These are phyloP conservation scores for Vararia minispora DNA, from an alignment of 768 basidiomycete genomes.

Conservation along the genomic window DNA sequence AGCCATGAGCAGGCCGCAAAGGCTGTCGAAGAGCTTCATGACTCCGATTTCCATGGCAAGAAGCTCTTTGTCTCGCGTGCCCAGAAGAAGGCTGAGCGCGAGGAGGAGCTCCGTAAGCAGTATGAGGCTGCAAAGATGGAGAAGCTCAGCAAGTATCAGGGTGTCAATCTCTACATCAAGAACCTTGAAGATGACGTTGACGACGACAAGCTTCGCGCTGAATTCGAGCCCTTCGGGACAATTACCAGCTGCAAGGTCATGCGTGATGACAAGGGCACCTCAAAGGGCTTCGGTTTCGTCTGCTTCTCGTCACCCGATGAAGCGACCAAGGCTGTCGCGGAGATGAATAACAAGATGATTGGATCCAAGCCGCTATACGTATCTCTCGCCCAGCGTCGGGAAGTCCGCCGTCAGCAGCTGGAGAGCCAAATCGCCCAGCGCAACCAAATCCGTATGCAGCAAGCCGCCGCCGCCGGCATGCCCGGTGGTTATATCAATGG, in stretches of 20 bases:
- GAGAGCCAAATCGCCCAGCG: slow-evolving; percentile 99
- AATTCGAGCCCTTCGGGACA: slow-evolving; percentile 94
- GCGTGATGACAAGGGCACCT: slow-evolving; percentile 89
- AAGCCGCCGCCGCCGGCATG: slow-evolving; percentile 81
- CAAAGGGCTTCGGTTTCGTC: slow-evolving; percentile 98
- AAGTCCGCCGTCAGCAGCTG: slow-evolving; percentile 95
- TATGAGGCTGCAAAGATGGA: slow-evolving; percentile 97
- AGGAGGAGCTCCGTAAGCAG: slow-evolving; percentile 87
- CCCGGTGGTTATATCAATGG: slow-evolving; percentile 76
- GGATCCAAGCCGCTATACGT: slow-evolving; percentile 98
- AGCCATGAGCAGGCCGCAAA: slow-evolving; percentile 82
- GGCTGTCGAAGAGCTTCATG: slow-evolving; percentile 86
- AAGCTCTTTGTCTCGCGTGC: slow-evolving; percentile 94
- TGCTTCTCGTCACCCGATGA: slow-evolving; percentile 98
- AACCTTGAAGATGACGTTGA: slow-evolving; percentile 98
- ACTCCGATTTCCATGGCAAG: slow-evolving; percentile 72
- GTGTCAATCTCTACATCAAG: slow-evolving; percentile 99
- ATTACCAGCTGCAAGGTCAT: slow-evolving; percentile 99
- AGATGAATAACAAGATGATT: slow-evolving; percentile 99
- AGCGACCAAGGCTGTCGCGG: slow-evolving; percentile 97
- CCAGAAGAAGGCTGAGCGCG: slow-evolving; percentile 97
- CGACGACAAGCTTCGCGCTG: slow-evolving; percentile 91
- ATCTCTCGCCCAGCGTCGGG: slow-evolving; percentile 95
- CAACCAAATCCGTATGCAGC: slow-evolving; percentile 93
- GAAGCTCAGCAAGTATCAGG: slow-evolving; percentile 96